Conservation (phyloP, 2,329 filamentous ascomycete species). For the Apiospora kogelbergensis region DNA sequence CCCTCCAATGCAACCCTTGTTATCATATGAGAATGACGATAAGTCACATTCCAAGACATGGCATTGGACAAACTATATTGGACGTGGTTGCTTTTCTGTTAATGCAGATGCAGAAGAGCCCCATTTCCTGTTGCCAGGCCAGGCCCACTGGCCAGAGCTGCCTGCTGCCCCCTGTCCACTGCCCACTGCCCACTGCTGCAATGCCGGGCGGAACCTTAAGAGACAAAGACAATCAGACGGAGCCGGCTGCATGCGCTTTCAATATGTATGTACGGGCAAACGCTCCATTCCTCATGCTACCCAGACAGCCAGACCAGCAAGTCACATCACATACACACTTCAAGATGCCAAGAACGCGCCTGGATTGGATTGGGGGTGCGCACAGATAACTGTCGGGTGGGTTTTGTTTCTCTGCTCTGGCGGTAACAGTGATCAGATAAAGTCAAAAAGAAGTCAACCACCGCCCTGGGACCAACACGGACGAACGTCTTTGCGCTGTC, state of each 20-base stretch:
- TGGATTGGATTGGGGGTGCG: neutral
- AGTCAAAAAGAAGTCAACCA: neutral
- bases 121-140: neutral
- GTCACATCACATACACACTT: neutral
- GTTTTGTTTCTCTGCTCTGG: neutral
- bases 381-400: neutral
- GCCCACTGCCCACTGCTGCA: neutral
- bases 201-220: neutral
- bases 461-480: neutral
- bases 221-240: neutral
- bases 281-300: neutral
- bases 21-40: slow-evolving; percentile 5
- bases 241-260: neutral
- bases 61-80: neutral
- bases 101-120: neutral
- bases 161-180: neutral
- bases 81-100: neutral
- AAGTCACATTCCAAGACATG: neutral
- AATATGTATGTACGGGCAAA: neutral
- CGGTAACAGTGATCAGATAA: neutral
- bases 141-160: too few relatives aligned
- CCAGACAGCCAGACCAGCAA: neutral
- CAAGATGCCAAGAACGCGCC: neutral
- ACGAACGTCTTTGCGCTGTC: neutral
- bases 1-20: neutral